Conservation (phyloP, 2,329 filamentous ascomycete genomes). For the Aspergillus candidus region DNA sequence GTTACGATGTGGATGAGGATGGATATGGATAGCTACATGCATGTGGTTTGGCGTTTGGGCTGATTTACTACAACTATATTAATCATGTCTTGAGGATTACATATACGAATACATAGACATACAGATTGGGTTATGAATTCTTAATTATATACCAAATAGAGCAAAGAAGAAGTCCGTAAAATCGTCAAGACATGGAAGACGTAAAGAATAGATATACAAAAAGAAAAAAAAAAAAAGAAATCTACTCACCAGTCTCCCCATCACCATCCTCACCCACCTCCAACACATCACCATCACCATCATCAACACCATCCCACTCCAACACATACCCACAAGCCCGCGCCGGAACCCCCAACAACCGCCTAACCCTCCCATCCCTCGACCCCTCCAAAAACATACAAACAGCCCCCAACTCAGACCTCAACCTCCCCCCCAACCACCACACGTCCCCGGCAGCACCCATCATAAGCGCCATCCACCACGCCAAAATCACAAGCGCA, state of each 20-base stretch:
- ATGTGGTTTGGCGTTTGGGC: background rate
- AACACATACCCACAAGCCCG: constrained; percentile 28
- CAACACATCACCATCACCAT: background rate
- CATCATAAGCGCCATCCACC: constrained; percentile 30
- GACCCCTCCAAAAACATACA: constrained; percentile 32
- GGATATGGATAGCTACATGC: background rate
- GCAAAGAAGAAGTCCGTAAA: too few species aligned
- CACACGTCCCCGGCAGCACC: constrained; percentile 13
- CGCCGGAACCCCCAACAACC: constrained; percentile 30
- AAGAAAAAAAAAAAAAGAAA: too few species aligned
- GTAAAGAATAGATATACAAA: too few species aligned
- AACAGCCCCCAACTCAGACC: constrained; percentile 32
- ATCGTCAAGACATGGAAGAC: too few species aligned
- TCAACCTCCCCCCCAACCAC: constrained; percentile 27
- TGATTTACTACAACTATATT: background rate
- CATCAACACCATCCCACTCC: constrained; percentile 8
- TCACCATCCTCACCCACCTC: background rate
- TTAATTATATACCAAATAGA: too few species aligned
- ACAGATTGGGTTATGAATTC: background rate
- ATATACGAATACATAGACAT: background rate
- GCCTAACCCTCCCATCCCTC: constrained; percentile 22
- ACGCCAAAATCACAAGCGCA: constrained; percentile 29
- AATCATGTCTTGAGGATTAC: background rate
- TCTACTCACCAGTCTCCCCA: too few species aligned
- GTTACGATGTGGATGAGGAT: background rate